Evolutionary conservation across 1,284 basidiomycete species (phyloP), one percentile per base, ranked within the genome.

Genomic region (Ganoderma lingzhi): DNA sequence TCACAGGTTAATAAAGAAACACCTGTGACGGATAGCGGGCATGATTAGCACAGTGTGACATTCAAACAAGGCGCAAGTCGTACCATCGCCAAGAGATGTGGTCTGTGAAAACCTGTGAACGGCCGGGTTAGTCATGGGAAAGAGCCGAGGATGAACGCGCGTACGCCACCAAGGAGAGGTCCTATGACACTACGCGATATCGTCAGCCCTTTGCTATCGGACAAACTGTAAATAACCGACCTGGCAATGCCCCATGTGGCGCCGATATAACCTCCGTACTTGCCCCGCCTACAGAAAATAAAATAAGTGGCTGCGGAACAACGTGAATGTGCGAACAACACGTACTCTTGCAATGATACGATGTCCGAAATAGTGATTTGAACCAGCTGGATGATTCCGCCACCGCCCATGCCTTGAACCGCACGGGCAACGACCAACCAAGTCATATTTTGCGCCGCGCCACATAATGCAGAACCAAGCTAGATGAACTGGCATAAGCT

Each of bases 281-380:
- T 92, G 15, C 91, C 93, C 76, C 93, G 92, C 64, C 92, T 92
- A 70, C 23, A 23, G 23, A 23, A 23, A 19, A 6, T 23, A 35
- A 15, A 23, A 58, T 64, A 3, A 64, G 48, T 28, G 51, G 23
- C 51, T 39, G 48, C 37, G 51, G 4, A 42, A 58, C 41, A 45
- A 15, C 3, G 62, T 56, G 17, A 61, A 63, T 17, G 28, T n/a
- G 42, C 23, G 59, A 10, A 60, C 51, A 35, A 32, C n/a, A 81
- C 89, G 70, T 75, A 93, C 92, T 92, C 89, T 82, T 90, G 84
- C 39, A 95, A 79, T 1, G 92, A 87, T 1, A 94, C 91, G 39
- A 96, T 94, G 76, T 96, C 95, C 45, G 90, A 89, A 15, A 96
- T 89, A 0, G 88, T 90, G 75, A 96, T 95, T 64, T 93, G 81